Conservation (phyloP, 768 basidiomycete genomes). For the Tulasnella sp. region DNA sequence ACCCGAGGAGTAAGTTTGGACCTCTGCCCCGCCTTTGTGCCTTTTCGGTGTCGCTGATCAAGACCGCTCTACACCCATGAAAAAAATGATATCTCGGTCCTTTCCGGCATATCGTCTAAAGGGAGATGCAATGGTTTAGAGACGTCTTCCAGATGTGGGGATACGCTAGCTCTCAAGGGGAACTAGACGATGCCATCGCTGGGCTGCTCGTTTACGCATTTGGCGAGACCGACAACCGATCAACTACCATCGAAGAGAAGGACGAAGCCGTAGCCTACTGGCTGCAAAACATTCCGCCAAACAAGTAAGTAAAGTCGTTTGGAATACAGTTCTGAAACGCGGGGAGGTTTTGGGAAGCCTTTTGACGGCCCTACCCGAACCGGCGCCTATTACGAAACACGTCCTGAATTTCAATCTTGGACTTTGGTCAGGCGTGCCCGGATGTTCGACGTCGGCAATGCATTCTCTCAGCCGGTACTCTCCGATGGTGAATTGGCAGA, state of each 20-base stretch:
- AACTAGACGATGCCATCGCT: slow-evolving; percentile 10
- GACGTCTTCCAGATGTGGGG: slow-evolving; percentile 23
- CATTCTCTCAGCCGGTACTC: not conserved
- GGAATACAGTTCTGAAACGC: slow-evolving; percentile 13
- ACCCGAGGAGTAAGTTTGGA: slow-evolving; percentile 15
- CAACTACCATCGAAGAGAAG: slow-evolving; percentile 49
- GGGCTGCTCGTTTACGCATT: not conserved
- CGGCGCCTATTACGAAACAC: slow-evolving; percentile 11
- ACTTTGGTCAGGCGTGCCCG: slow-evolving; percentile 9
- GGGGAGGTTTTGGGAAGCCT: not conserved
- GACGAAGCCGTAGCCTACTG: slow-evolving; percentile 75
- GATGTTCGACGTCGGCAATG: slow-evolving; percentile 24
- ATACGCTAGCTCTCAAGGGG: slow-evolving; percentile 4
- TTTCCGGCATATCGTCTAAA: not conserved
- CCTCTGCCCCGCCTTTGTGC: not conserved
- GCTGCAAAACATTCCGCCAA: slow-evolving; percentile 40
- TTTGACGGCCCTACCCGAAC: slow-evolving; percentile 7
- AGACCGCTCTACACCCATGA: slow-evolving; percentile 5
- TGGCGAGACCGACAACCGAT: slow-evolving; percentile 1
- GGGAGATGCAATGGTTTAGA: slow-evolving; percentile 23
- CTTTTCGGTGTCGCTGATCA: slow-evolving; percentile 8
- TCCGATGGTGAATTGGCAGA: not conserved
- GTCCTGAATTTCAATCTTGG: not conserved
- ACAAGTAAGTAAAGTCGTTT: slow-evolving; percentile 7
- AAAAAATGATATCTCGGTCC: not conserved